Percentiles rank a stretch among this genome's conserved stretches.
phyloP scores from a whole-genome alignment of 108 stramenopile genomes.

The Nitzschia inconspicua region DNA sequence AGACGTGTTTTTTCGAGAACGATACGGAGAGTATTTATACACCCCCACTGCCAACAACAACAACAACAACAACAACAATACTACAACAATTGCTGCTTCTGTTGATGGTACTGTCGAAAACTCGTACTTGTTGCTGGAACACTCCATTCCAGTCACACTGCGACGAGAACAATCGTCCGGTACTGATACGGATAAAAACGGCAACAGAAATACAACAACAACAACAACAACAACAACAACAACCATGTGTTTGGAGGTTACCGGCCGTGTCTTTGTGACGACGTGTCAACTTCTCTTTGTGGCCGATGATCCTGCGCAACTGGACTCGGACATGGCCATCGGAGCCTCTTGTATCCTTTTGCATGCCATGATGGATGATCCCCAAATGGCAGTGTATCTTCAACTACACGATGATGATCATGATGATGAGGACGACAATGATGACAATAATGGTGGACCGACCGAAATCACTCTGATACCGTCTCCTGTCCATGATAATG shows the following conservation, averaged over 20 bases:
- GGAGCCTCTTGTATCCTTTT: constrained; percentile 65
- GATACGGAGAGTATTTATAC: no score
- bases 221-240: background rate
- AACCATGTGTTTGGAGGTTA: no score
- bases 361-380: constrained; percentile 61
- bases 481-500: constrained; percentile 5
- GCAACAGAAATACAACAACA: constrained; percentile 2
- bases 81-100: no score
- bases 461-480: constrained; percentile 54
- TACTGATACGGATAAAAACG: background rate
- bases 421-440: background rate
- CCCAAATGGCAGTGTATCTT: constrained; percentile 30
- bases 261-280: constrained; percentile 20
- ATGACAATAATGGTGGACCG: background rate
- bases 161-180: background rate
- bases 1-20: constrained; percentile 16
- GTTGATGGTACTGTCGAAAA: no score
- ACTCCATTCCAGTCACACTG: background rate
- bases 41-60: no score
- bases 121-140: constrained; percentile 1
- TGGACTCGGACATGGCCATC: constrained; percentile 46
- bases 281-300: constrained; percentile 33
- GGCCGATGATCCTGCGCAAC: background rate
- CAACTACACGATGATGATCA: constrained; percentile 13
- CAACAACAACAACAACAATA: background rate